A percentile compares a stretch with the other conserved stretches of the same genome.
Evolutionary conservation across 1,139 yeast species (phyloP).

Genomic region (Lodderomyces theae): DNA sequence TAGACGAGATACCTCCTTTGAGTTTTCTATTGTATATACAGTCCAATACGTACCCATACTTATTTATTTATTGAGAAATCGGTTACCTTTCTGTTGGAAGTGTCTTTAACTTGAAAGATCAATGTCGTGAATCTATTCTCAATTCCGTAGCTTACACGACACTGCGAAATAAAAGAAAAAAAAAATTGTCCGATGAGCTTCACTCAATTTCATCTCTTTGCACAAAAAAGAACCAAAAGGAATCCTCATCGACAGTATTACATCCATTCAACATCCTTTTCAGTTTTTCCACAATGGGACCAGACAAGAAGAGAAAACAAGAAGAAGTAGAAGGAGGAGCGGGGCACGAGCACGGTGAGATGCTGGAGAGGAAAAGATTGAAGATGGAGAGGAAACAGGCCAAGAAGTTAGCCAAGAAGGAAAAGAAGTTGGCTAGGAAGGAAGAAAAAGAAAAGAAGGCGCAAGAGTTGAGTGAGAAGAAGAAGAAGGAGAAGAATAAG

Average conservation of each 20-base stretch:
- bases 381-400: conserved; percentile 43
- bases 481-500: conserved; percentile 33
- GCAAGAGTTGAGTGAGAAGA: conserved; percentile 43
- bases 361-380: conserved; percentile 22
- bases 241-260: too few species aligned
- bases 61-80: background rate
- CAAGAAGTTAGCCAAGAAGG: conserved; percentile 46
- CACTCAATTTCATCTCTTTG: background rate
- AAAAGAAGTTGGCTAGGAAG: conserved; percentile 37
- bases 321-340: conserved; percentile 18
- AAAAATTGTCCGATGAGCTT: background rate
- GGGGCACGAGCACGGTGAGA: conserved; percentile 16
- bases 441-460: conserved; percentile 44
- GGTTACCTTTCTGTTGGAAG: background rate
- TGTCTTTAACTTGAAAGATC: too few species aligned
- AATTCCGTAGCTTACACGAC: background rate
- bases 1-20: too few species aligned
- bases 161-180: background rate
- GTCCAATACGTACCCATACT: too few species aligned
- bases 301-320: conserved; percentile 43
- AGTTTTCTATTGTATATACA: too few species aligned
- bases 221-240: background rate
- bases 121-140: background rate
- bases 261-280: too few species aligned
- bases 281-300: conserved; percentile 27